These are phyloP conservation scores for Acidomyces sp. DNA, from an alignment of 495 filamentous ascomycete species.

Conservation along the genomic window DNA sequence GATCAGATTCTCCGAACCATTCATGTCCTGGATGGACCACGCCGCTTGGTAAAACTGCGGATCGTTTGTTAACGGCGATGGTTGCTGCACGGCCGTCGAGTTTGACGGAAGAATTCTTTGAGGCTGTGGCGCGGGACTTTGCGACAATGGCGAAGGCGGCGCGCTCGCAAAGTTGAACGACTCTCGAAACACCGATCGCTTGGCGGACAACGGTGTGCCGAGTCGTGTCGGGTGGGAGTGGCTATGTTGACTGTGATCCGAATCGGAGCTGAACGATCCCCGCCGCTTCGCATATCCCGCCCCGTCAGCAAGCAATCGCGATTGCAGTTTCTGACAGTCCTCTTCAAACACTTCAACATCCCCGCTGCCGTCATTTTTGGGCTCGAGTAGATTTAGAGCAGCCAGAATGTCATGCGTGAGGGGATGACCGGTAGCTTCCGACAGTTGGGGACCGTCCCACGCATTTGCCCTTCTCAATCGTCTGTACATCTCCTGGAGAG, in stretches of 20 bases:
- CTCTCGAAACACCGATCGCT: slow-evolving; percentile 5
- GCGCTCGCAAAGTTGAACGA: slow-evolving; percentile 7
- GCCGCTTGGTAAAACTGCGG: slow-evolving; percentile 13
- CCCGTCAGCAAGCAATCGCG: slow-evolving; percentile 38
- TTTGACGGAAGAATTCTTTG: not conserved
- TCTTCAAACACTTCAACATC: slow-evolving; percentile 49
- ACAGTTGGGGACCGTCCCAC: slow-evolving; percentile 44
- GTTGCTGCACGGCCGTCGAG: slow-evolving; percentile 3
- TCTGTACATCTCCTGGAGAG: slow-evolving; percentile 47
- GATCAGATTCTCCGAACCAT: slow-evolving; percentile 3
- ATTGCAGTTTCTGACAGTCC: slow-evolving; percentile 41
- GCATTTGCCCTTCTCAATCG: slow-evolving; percentile 36
- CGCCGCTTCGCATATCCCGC: slow-evolving; percentile 34
- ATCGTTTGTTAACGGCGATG: slow-evolving; percentile 5
- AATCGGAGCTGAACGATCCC: slow-evolving; percentile 44
- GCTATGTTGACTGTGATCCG: slow-evolving; percentile 34
- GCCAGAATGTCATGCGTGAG: slow-evolving; percentile 55
- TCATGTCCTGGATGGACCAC: slow-evolving; percentile 8
- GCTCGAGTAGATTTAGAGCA: slow-evolving; percentile 40
- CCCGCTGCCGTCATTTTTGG: slow-evolving; percentile 28
- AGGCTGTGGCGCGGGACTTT: slow-evolving; percentile 9
- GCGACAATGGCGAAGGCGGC: slow-evolving; percentile 5
- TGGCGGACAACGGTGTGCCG: not conserved
- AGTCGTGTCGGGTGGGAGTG: slow-evolving; percentile 7
- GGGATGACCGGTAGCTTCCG: slow-evolving; percentile 43